Evolutionary conservation across 2,329 filamentous ascomycete genomes (phyloP), one percentile per base, ranked within the genome.

Genomic region (Didymosphaeria variabile): DNA sequence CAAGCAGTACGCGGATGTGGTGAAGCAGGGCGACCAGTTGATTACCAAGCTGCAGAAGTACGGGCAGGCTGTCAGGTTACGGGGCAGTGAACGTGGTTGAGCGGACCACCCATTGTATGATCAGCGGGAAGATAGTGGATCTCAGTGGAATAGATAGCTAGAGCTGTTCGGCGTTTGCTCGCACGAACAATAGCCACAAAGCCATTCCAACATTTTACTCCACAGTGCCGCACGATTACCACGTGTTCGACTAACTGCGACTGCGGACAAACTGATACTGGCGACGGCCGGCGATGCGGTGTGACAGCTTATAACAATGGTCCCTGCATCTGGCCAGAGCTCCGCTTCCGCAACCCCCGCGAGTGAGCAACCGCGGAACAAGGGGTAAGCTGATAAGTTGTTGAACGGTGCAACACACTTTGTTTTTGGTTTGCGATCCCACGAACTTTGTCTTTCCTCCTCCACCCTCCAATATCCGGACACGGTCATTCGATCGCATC

Each of bases 11-110:
- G 91, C 94, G 72, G 95, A 99, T 72, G 93, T 98, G 40, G 93
- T 99, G 63, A 95, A 95, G 83, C 95, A 98, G 79, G 95, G 95
- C 34, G 95, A 99, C 80, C 92, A 97, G 81, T 86, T 99, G 65
- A 98, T 99, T 78, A 99, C 95, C 60, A 99, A 99, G 86, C 85
- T 99, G 70, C 95, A 99, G 83, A 99, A 99, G 86, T 99, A 99
- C 79, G 95, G 95, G 47, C 95, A 99, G 81, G 91, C 95, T 2
- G 95, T 99, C 67, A 88, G 95, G 75, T 85, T 99, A 81, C 88
- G 95, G 73, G 95, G 95, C 44, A 98, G 94, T 77, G 95, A 99
- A 85, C 88, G 95, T 72, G 93, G 92, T 72, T 97, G 68, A 66
- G 51, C 21, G 50, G 21, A 26, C 17, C 21, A 19, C 1, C 29